Evolutionary conservation across 2,329 filamentous ascomycete species (phyloP).

Genomic region (Aspergillus alliaceus): DNA sequence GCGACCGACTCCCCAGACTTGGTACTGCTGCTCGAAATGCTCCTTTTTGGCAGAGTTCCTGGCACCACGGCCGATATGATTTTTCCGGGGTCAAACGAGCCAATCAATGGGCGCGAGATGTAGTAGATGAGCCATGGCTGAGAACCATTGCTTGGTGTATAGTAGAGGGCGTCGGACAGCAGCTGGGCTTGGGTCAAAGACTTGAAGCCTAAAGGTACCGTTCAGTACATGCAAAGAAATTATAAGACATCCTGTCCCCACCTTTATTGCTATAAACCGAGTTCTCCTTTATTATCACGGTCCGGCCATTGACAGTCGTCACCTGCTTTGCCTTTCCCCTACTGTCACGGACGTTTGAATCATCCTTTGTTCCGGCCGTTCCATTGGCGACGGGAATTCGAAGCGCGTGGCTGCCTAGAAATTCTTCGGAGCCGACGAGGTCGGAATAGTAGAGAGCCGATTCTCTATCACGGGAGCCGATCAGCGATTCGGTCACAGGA

Average conservation of each 20-base stretch:
- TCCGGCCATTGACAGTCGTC: conserved; percentile 86
- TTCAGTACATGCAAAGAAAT: conserved; percentile 17
- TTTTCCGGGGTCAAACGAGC: conserved; percentile 74
- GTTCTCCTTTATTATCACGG: conserved; percentile 89
- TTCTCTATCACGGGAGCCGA: conserved; percentile 85
- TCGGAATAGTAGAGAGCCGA: conserved; percentile 75
- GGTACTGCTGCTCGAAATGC: conserved; percentile 18
- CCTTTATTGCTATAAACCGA: conserved; percentile 96
- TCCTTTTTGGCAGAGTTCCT: conserved; percentile 39
- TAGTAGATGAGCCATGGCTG: conserved; percentile 97
- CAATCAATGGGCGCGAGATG: conserved; percentile 85
- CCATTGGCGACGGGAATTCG: conserved; percentile 66
- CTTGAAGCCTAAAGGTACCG: conserved; percentile 71
- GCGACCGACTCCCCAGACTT: conserved; percentile 37
- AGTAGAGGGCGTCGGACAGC: conserved; percentile 80
- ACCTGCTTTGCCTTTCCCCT: conserved; percentile 94
- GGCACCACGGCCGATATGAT: conserved; percentile 65
- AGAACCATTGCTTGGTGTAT: conserved; percentile 82
- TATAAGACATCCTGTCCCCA: conserved; percentile 37
- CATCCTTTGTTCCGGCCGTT: conserved; percentile 51
- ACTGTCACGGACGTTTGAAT: conserved; percentile 74
- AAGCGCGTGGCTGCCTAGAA: conserved; percentile 93
- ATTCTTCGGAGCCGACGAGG: conserved; percentile 85
- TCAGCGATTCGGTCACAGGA: conserved; percentile 86
- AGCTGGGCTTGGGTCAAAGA: conserved; percentile 85